Evolutionary conservation across 306 rosid genomes (phyloP), one percentile per base, ranked within the genome.

Genomic region (Medicago arabica): DNA sequence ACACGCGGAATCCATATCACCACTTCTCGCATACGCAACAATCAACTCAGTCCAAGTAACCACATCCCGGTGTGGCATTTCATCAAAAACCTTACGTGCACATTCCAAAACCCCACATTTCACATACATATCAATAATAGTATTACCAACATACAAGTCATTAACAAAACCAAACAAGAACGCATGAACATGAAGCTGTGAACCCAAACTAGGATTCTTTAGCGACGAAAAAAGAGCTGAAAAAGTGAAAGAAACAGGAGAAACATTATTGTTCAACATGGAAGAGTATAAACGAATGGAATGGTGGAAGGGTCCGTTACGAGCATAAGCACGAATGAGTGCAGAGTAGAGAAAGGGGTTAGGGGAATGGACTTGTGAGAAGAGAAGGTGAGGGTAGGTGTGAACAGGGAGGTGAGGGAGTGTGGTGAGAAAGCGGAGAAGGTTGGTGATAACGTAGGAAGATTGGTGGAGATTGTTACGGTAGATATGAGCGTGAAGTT

Each of bases 261-360:
- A 23, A 2, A 71, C 31, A 28, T 88, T 80, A 18, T 58, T 62
- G 54, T 16, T 59, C 28, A 96, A 81, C 96, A 93, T 91, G 58
- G 81, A 63, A 54, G 69, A 17, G 75, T 88, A 93, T 59, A 85
- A 50, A n/a, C 31, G 60, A 69, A 85, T 39, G 9, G 92, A 84
- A 60, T 91, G 83, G 0, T 66, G 74, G 1, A 87, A 43, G 6
- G 50, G 75, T 64, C 96, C 98, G 53, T 83, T 85, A 9, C 83
- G 75, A 16, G 86, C 59, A 50, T 81, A 89, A 21, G 93, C 96
- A 1, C 98, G 92, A 25, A 93, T 86, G 82, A 93, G 76, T 47
- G 92, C 92, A 8, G 93, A 87, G 91, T 96, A 93, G 36, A 91
- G 91, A 75, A 93, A 93, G 3, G 94, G 93, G 72, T 91, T 91